Evolutionary conservation across 805 yeast genomes (phyloP), one percentile per base, ranked within the genome.

Genomic region (Barnettozyma wickerhamii): DNA sequence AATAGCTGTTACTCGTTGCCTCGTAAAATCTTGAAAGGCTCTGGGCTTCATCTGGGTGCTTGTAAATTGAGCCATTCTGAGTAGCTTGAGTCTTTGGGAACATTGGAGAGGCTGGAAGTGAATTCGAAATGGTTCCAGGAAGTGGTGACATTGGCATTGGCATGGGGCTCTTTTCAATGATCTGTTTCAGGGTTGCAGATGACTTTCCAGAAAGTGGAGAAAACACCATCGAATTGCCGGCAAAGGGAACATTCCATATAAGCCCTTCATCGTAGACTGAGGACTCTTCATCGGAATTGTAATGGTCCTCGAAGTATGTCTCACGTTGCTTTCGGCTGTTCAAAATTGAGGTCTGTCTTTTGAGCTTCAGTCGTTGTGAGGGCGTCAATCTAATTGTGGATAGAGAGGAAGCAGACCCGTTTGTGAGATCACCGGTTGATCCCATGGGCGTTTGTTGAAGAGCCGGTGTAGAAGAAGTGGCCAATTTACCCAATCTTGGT

Each of bases 201-300:
- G 58, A 50, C 31, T 55, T 52, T 2, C 59, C 59, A 3, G 55
- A 49, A 6, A 40, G 27, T 13, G 59, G 54, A 7, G 52, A 46
- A 34, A 56, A 52, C 4, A 52, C 30, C 3, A 50, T 40, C 5
- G 52, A n/a, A 5, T 51, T 47, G 18, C 43, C 47, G 1, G 81
- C 73, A 55, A 66, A 66, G 7, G 81, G 81, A 10, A 76, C 77
- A 46, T 75, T 75, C 68, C 73, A 75, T 41, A 74, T 70, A 13
- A 66, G 38, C 0, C 69, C 60, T 41, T 67, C 69, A 30, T 64
- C 70, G 19, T 66, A 56, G 19, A 43, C 35, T 9, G 30, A 53
- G 21, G 39, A 39, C 20, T 68, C 69, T 38, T 64, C 65, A 43
- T 65, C 69, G 4, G 43, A 36, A 12, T 44, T 21, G 28, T 46